Evolutionary conservation across 2,329 filamentous ascomycete species (phyloP).

Genomic region (Pseudofabraea citricarpa): DNA sequence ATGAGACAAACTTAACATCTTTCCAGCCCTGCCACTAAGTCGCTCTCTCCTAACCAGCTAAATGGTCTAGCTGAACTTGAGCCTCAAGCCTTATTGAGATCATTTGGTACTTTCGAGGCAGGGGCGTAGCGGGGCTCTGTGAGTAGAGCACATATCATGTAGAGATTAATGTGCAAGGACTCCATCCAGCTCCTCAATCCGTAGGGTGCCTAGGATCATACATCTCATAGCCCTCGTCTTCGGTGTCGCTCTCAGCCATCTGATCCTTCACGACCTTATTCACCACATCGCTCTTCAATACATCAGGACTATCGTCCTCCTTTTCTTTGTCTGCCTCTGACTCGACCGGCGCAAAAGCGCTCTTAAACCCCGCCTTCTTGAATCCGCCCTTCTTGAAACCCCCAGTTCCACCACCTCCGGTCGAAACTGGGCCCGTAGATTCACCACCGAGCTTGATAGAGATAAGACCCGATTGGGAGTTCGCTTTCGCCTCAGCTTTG

Average conservation of each 20-base stretch:
- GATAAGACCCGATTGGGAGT: slow-evolving; percentile 54
- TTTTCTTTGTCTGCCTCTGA: slow-evolving; percentile 36
- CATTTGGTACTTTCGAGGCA: too few relatives aligned
- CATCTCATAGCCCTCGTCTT: slow-evolving; percentile 67
- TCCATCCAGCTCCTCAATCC: slow-evolving; percentile 48
- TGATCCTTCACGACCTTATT: slow-evolving; percentile 39
- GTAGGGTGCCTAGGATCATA: slow-evolving; percentile 59
- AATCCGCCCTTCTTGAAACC: slow-evolving; percentile 67
- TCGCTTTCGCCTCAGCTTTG: slow-evolving; percentile 66
- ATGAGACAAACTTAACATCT: too few relatives aligned
- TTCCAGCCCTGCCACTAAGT: too few relatives aligned
- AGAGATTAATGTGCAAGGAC: too few relatives aligned
- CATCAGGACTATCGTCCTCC: slow-evolving; percentile 17
- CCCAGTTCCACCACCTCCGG: slow-evolving; percentile 25
- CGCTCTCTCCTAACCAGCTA: too few relatives aligned
- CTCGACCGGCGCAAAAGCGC: slow-evolving; percentile 57
- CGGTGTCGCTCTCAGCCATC: slow-evolving; percentile 61
- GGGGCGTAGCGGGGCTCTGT: too few relatives aligned
- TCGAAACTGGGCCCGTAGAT: slow-evolving; percentile 15
- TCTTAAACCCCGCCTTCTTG: slow-evolving; percentile 81
- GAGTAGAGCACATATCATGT: too few relatives aligned
- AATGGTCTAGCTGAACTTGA: too few relatives aligned
- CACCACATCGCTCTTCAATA: too few relatives aligned
- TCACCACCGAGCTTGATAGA: slow-evolving; percentile 56
- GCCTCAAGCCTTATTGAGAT: too few relatives aligned